phyloP scores from a whole-genome alignment of 2,329 filamentous ascomycete genomes.

The Shiraia sp. region DNA sequence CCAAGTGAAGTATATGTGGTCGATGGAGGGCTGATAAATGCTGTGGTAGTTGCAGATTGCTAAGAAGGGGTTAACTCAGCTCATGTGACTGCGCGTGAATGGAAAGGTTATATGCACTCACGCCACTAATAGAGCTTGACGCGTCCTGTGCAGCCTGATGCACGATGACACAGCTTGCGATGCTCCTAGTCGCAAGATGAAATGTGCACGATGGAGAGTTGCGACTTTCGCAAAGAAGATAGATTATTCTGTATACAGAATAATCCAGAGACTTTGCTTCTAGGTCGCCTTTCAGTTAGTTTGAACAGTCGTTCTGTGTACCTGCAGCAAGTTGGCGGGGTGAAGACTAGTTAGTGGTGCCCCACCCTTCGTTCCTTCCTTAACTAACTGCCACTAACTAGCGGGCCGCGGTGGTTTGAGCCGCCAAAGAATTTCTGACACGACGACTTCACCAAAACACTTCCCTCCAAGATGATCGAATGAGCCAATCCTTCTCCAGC shows the following conservation, averaged over 20 bases:
- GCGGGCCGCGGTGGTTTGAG: slow-evolving; percentile 15
- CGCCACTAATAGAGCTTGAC: slow-evolving; percentile 2
- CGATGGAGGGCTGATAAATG: slow-evolving; percentile 1
- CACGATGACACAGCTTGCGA: not conserved
- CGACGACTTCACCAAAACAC: slow-evolving; percentile 7
- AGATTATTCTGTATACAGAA: too few relatives aligned
- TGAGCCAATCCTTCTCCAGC: not conserved
- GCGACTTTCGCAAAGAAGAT: too few relatives aligned
- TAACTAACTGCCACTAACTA: not conserved
- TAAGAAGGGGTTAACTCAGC: slow-evolving; percentile 30
- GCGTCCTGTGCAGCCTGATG: slow-evolving; percentile 15
- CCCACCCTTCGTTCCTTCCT: slow-evolving; percentile 19
- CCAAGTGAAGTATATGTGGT: not conserved
- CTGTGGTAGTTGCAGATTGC: slow-evolving; percentile 12
- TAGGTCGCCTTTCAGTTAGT: too few relatives aligned
- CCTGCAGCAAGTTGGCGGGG: slow-evolving; percentile 7
- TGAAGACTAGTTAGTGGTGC: slow-evolving; percentile 19
- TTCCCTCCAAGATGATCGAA: slow-evolving; percentile 1
- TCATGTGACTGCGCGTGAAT: slow-evolving; percentile 37
- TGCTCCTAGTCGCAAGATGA: not conserved
- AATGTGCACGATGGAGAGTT: slow-evolving; percentile 1
- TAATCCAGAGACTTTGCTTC: too few relatives aligned
- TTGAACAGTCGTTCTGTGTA: slow-evolving; percentile 3
- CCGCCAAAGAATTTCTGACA: slow-evolving; percentile 25
- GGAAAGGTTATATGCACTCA: slow-evolving; percentile 1